Conservation (phyloP, 192 early-diverging fungal genomes). For the Coemansia sp. region DNA sequence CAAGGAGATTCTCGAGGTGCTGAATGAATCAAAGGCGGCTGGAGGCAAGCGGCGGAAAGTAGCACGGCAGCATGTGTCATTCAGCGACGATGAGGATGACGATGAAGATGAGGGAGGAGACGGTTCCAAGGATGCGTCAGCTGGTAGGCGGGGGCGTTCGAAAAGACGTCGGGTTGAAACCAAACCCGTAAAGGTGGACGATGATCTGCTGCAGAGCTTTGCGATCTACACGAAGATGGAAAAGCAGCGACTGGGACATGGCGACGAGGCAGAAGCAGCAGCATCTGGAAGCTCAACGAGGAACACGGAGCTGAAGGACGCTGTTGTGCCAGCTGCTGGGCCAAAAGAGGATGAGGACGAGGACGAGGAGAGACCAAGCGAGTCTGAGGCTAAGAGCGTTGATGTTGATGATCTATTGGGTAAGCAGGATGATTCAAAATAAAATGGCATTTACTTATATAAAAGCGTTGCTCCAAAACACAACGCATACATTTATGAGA, state of each 20-base stretch:
- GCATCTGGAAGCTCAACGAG: not conserved
- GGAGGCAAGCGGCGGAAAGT: conserved; percentile 9
- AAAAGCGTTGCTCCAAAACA: not conserved
- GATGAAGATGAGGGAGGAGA: not conserved
- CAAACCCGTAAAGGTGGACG: conserved; percentile 24
- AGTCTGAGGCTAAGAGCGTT: not conserved
- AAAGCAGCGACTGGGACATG: conserved; percentile 27
- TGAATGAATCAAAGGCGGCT: conserved; percentile 27
- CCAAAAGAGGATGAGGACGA: not conserved
- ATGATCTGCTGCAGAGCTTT: conserved; percentile 44
- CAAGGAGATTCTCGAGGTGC: conserved; percentile 44
- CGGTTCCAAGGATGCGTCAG: not conserved
- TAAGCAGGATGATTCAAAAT: conserved; percentile 19
- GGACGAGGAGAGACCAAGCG: not conserved
- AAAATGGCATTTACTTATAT: not conserved
- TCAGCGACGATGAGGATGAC: conserved; percentile 52
- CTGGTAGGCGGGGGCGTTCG: conserved; percentile 11
- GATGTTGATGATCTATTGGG: conserved; percentile 11
- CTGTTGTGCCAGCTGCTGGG: conserved; percentile 10
- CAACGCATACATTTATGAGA: not conserved
- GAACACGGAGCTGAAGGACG: conserved; percentile 10
- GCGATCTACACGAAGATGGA: conserved; percentile 42
- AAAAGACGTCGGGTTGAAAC: conserved; percentile 29
- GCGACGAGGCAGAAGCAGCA: not conserved
- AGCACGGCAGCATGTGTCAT: conserved; percentile 40